Percentiles rank a stretch among this genome's conserved stretches.
These are phyloP conservation scores for Orbilia brochopaga DNA, from an alignment of 2,329 filamentous ascomycete species.

Conservation along the genomic window DNA sequence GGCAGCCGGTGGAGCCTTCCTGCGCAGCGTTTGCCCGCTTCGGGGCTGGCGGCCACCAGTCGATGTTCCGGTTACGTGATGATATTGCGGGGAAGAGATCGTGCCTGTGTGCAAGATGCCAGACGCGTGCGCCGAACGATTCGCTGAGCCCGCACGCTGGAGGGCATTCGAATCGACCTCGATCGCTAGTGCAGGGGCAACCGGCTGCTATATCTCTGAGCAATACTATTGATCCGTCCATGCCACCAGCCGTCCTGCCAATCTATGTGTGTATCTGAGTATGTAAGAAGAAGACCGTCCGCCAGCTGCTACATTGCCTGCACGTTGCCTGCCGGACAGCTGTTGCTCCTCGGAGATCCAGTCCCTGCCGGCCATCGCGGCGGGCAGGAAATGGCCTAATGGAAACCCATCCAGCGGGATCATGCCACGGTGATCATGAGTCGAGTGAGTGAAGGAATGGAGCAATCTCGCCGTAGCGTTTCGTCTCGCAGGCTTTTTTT, in stretches of 20 bases:
- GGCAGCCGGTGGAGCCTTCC: constrained; percentile 1
- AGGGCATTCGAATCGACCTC: neutral
- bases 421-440: constrained; percentile 19
- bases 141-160: constrained; percentile 19
- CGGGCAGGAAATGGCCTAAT: neutral
- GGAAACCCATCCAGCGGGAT: neutral
- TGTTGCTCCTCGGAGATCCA: constrained; percentile 35
- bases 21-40: too few species aligned
- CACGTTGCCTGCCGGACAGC: neutral
- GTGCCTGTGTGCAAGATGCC: constrained; percentile 1
- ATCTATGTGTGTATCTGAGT: too few species aligned
- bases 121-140: constrained; percentile 49
- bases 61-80: constrained; percentile 49
- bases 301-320: too few species aligned
- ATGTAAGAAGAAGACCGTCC: too few species aligned
- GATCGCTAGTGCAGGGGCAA: constrained; percentile 5
- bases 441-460: constrained; percentile 2
- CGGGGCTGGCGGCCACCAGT: constrained; percentile 3
- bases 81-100: constrained; percentile 42
- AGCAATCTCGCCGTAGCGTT: constrained; percentile 7
- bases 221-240: constrained; percentile 21
- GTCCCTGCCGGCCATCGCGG: neutral
- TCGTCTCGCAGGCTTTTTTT: constrained; percentile 9
- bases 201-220: constrained; percentile 23
- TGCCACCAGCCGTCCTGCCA: too few species aligned